Base-by-base conservation (phyloP, 495 filamentous ascomycete species). In the Coniosporium apollinis region DNA sequence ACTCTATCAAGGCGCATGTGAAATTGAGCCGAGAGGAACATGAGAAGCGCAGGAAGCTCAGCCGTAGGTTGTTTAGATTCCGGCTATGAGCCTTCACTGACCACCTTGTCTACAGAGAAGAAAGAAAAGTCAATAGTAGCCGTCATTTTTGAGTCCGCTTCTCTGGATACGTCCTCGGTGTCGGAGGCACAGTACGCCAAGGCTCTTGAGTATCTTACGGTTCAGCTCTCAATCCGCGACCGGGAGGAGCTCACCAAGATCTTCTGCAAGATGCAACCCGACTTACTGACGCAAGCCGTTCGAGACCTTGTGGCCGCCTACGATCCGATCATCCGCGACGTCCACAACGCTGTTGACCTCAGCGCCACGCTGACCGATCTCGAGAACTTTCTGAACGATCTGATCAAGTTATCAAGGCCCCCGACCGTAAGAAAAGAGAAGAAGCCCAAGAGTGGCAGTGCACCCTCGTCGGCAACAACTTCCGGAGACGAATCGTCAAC, bases 271-370 rank as follows among this genome's bases (percentile, higher is more conserved):
- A 55, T 62, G 28, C 58, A 52, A 18, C 75, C 75, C 1, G 75
- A 80, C 41, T 55, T 70, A 3, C 58, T 74, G 3, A 79, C 74
- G 2, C 54, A 63, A 4, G 60, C 64, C 1, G 50, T 79, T 30
- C 58, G 62, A n/a, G 66, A 73, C 18, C 44, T 59, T 6, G 64
- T 79, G 7, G 49, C 54, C 0, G 67, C 66, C 4, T 76, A 75
- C 38, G 75, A 79, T n/a, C 72, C 69, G 3, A 66, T 79, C 34
- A 78, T 81, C 24, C 62, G 75, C 3, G 48, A 51, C 5, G 51
- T 77, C 9, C 76, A 81, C 37, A 66, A 77, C 32, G 65, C 67
- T 3, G 62, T 77, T 5, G 72, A 81, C 39, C 59, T 81, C 18
- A 65, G 64, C 22, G 67, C 60, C 15, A 70, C 74, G 20, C 41